Conservation (phyloP, 2,329 filamentous ascomycete genomes). For the Helicocarpus griseus region DNA sequence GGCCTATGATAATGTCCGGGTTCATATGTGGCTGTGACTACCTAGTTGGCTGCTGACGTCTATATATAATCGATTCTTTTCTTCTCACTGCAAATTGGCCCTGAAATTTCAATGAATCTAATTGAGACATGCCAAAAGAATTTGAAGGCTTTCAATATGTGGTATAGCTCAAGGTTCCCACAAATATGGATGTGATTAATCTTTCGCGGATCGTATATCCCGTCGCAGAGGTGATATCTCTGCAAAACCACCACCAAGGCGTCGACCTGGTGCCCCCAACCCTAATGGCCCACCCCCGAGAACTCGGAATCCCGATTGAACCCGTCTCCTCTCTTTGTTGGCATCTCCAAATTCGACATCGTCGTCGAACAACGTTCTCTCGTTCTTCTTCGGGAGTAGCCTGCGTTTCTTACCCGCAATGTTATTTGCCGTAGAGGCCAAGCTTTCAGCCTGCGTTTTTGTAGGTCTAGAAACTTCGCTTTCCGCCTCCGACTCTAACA, state of each 20-base stretch:
- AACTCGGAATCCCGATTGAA: background rate
- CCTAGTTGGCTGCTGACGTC: no score
- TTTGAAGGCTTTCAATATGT: no score
- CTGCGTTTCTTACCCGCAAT: constrained; percentile 62
- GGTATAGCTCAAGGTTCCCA: no score
- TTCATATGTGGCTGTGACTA: no score
- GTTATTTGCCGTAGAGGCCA: constrained; percentile 20
- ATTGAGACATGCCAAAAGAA: no score
- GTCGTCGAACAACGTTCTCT: constrained; percentile 59
- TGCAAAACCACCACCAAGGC: constrained; percentile 1
- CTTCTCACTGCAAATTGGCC: no score
- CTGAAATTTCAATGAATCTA: no score
- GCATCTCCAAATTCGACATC: constrained; percentile 1
- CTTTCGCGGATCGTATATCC: background rate
- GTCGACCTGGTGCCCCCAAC: background rate
- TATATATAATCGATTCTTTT: no score
- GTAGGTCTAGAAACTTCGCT: constrained; percentile 1
- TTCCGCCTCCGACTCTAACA: constrained; percentile 9
- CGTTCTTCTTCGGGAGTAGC: constrained; percentile 51
- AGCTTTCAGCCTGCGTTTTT: constrained; percentile 13
- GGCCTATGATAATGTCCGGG: no score
- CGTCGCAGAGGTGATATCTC: constrained; percentile 1
- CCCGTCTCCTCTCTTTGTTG: background rate
- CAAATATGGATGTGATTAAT: background rate
- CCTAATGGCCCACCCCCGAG: background rate